These are phyloP conservation scores for Mortierella sp. DNA, from an alignment of 371 early-diverging fungal species.

Conservation along the genomic window DNA sequence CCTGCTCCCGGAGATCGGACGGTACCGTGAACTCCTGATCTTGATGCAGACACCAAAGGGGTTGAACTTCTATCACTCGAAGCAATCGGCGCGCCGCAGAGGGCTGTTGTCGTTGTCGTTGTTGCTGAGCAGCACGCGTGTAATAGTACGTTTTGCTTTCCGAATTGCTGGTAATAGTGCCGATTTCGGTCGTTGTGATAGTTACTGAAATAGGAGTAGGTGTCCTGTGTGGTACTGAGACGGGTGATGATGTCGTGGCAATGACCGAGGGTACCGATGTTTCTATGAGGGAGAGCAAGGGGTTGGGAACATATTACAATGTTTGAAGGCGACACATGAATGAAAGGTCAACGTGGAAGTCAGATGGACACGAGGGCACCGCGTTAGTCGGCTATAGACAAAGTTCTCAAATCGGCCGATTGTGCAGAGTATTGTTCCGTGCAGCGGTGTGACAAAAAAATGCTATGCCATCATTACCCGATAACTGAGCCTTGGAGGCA, in stretches of 20 bases:
- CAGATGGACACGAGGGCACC: no score
- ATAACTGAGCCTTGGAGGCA: conserved; percentile 7
- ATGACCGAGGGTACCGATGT: not conserved
- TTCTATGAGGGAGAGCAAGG: no score
- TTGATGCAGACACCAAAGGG: conserved; percentile 3
- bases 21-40: not conserved
- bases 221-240: conserved; percentile 1
- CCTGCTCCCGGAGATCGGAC: conserved; percentile 9
- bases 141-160: conserved; percentile 6
- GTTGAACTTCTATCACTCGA: conserved; percentile 8
- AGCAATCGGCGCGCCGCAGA: not conserved
- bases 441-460: not conserved
- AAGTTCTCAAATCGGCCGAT: no score
- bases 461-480: not conserved
- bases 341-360: no score
- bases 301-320: no score
- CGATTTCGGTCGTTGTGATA: conserved; percentile 11
- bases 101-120: conserved; percentile 2
- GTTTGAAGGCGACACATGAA: no score
- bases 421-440: not conserved
- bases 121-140: not conserved
- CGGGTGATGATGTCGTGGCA: not conserved
- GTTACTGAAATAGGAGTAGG: conserved; percentile 8
- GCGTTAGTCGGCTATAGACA: no score
- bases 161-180: not conserved